Evolutionary conservation across 2,329 filamentous ascomycete genomes (phyloP).

Genomic region (Westerdykella sp.): DNA sequence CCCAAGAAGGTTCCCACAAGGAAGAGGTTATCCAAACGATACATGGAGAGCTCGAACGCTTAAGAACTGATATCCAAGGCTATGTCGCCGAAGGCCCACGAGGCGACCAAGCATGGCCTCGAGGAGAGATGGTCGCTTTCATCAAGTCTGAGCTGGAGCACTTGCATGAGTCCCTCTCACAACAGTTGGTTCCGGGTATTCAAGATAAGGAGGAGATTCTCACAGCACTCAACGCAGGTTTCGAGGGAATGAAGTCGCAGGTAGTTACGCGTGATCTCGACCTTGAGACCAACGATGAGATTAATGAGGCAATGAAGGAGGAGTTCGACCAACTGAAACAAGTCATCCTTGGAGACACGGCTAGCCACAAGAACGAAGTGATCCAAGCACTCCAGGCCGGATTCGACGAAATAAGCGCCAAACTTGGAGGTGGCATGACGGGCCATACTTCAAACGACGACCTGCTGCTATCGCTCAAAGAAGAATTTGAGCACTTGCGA

Average conservation of each 20-base stretch:
- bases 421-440: constrained; percentile 33
- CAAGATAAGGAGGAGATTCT: constrained; percentile 37
- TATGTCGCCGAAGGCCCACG: constrained; percentile 41
- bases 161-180: constrained; percentile 54
- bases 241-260: constrained; percentile 39
- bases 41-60: constrained; percentile 56
- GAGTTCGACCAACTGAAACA: constrained; percentile 80
- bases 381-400: constrained; percentile 53
- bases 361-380: constrained; percentile 55
- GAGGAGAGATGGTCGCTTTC: constrained; percentile 44
- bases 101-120: constrained; percentile 37
- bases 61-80: constrained; percentile 57
- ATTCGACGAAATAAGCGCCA: constrained; percentile 44
- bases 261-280: constrained; percentile 33
- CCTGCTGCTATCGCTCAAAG: constrained; percentile 46
- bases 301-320: constrained; percentile 66
- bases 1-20: constrained; percentile 62
- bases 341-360: constrained; percentile 59
- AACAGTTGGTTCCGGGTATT: constrained; percentile 34
- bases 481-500: constrained; percentile 57
- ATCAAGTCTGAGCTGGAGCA: constrained; percentile 55
- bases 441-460: constrained; percentile 38
- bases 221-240: constrained; percentile 34
- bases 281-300: constrained; percentile 39
- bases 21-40: constrained; percentile 72